A percentile compares a stretch with the other conserved stretches of the same genome.
These are phyloP conservation scores for Auriculariales sp. DNA, from an alignment of 768 basidiomycete genomes.

Conservation along the genomic window DNA sequence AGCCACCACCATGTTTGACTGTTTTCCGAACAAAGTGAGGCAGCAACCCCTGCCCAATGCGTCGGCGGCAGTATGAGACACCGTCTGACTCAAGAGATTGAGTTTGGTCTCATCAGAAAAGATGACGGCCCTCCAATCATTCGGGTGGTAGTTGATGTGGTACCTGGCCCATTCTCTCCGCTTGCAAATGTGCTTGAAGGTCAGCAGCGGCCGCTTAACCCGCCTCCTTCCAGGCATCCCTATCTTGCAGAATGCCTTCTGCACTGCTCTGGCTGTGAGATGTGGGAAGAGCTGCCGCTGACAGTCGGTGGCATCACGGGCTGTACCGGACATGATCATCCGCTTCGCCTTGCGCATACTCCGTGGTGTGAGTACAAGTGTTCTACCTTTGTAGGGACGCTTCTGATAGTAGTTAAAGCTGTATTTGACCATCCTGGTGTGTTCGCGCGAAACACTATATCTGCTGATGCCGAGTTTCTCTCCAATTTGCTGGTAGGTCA, in stretches of 20 bases:
- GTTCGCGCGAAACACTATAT: too few species aligned
- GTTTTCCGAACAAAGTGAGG: constrained; percentile 12
- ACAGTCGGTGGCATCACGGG: constrained; percentile 1
- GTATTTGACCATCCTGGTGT: too few species aligned
- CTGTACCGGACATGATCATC: too few species aligned
- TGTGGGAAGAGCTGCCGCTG: constrained; percentile 1
- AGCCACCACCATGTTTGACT: constrained; percentile 22
- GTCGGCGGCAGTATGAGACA: constrained; percentile 16
- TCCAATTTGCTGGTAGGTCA: too few species aligned
- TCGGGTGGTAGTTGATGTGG: constrained; percentile 13
- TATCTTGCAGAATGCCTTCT: neutral
- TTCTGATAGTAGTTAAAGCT: too few species aligned
- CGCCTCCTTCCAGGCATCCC: constrained; percentile 4
- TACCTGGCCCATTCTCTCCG: constrained; percentile 12
- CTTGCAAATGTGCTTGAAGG: constrained; percentile 8
- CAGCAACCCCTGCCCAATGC: constrained; percentile 14
- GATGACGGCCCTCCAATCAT: constrained; percentile 16
- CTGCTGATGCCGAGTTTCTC: too few species aligned
- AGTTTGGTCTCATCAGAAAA: constrained; percentile 23
- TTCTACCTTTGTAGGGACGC: too few species aligned
- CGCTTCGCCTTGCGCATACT: too few species aligned
- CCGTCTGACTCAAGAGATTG: constrained; percentile 20
- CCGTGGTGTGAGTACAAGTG: too few species aligned
- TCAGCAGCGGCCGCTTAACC: constrained; percentile 12
- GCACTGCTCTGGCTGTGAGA: neutral